phyloP scores from a whole-genome alignment of 139 green algal species.

The Ettlia oleoabundans region DNA sequence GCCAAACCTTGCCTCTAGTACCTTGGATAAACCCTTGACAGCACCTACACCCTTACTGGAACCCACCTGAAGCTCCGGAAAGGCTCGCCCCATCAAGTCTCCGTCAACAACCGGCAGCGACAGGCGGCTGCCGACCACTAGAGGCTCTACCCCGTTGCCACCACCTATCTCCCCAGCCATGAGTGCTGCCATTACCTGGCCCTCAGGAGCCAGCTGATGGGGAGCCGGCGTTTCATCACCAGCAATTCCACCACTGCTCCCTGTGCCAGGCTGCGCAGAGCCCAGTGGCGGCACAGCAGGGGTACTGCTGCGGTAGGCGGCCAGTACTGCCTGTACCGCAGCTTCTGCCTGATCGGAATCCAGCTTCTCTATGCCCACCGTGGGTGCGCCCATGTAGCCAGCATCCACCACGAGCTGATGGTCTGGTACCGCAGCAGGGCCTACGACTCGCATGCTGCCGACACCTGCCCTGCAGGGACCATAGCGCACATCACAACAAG shows the following conservation, averaged over 20 bases:
- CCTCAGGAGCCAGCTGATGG: not conserved
- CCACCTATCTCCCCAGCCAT: conserved; percentile 57
- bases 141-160: conserved; percentile 54
- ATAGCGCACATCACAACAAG: too few relatives aligned
- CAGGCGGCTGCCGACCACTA: conserved; percentile 39
- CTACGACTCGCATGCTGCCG: conserved; percentile 34
- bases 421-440: conserved; percentile 22
- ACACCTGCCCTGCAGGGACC: conserved; percentile 14
- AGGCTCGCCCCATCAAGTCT: conserved; percentile 60
- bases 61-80: conserved; percentile 56
- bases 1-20: too few relatives aligned
- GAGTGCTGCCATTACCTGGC: too few relatives aligned
- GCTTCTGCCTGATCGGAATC: conserved; percentile 40
- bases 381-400: conserved; percentile 58
- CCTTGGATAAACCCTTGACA: too few relatives aligned
- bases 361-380: conserved; percentile 59
- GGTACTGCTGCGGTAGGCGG: not conserved
- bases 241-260: not conserved
- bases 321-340: conserved; percentile 16
- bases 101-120: conserved; percentile 55
- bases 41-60: too few relatives aligned
- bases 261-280: not conserved
- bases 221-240: not conserved
- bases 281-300: too few relatives aligned
- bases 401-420: conserved; percentile 42